Percentiles rank a stretch among this genome's conserved stretches.
phyloP scores from a whole-genome alignment of 257 asterid genomes.

The Solanum rostratum region DNA sequence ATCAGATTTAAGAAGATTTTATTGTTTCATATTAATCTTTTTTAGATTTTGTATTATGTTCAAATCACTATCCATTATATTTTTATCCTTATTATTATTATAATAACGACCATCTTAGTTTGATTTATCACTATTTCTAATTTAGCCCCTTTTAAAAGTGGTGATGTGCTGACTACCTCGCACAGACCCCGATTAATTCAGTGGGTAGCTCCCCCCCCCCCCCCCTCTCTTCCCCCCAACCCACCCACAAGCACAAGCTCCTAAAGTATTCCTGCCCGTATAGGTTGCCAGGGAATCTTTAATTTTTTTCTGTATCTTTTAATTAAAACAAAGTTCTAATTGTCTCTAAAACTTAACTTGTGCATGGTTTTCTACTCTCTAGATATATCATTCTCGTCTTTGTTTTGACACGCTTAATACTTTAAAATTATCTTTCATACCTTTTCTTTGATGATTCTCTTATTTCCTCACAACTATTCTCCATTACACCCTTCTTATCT shows the following conservation, averaged over 20 bases:
- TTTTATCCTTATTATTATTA: not conserved
- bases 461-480: not conserved
- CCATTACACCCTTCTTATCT: not conserved
- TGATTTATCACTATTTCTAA: not conserved
- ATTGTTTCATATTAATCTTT: not conserved
- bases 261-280: not conserved
- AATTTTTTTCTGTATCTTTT: not conserved
- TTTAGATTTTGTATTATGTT: not conserved
- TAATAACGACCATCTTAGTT: not conserved
- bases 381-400: not conserved
- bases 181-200: not conserved
- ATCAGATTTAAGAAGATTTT: not conserved
- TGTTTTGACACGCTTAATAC: not conserved
- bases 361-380: not conserved
- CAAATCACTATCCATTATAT: not conserved
- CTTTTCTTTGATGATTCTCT: not conserved
- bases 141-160: not conserved
- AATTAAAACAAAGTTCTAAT: not conserved
- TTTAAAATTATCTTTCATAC: not conserved
- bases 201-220: not conserved
- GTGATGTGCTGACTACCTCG: not conserved
- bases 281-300: not conserved
- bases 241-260: not conserved
- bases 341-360: not conserved
- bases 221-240: not conserved